Percentiles rank a stretch among this genome's conserved stretches.
These are phyloP conservation scores for Schoenoplectus tabernaemontani DNA, from an alignment of 202 grass and related monocot genomes.

Conservation along the genomic window DNA sequence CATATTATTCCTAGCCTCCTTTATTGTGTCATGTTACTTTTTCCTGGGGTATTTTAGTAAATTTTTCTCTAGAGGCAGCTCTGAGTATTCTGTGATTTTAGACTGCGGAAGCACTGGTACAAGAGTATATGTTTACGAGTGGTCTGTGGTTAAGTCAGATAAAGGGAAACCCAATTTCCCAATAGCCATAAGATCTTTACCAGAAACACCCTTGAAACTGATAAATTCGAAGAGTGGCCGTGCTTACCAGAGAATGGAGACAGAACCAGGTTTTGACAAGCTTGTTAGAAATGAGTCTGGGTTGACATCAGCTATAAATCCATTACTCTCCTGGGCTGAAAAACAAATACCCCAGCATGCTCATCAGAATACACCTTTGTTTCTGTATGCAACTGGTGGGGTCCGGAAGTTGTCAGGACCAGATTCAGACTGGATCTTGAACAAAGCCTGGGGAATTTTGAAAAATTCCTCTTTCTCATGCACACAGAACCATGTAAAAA, in stretches of 20 bases:
- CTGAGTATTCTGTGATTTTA: conserved; percentile 95
- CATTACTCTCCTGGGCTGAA: conserved; percentile 88
- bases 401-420: conserved; percentile 73
- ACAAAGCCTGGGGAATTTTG: conserved; percentile 87
- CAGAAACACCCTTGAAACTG: conserved; percentile 50
- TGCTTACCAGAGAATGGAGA: conserved; percentile 92
- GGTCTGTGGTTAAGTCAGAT: conserved; percentile 58
- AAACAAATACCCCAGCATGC: conserved; percentile 66
- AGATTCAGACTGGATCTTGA: conserved; percentile 90
- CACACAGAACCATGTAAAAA: conserved; percentile 79
- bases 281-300: conserved; percentile 75
- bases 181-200: conserved; percentile 70
- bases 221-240: conserved; percentile 38
- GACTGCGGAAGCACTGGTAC: conserved; percentile 97
- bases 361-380: conserved; percentile 73
- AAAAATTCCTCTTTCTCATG: conserved; percentile 95
- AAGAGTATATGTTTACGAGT: conserved; percentile 86
- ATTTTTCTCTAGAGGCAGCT: conserved; percentile 52
- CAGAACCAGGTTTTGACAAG: conserved; percentile 93
- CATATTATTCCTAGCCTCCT: conserved; percentile 18
- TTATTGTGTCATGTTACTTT: conserved; percentile 47
- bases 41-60: conserved; percentile 54
- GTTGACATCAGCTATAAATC: conserved; percentile 69
- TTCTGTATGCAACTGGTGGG: conserved; percentile 93
- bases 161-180: conserved; percentile 50